These are phyloP conservation scores for Cicer bijugum DNA, from an alignment of 306 rosid species.

Conservation along the genomic window DNA sequence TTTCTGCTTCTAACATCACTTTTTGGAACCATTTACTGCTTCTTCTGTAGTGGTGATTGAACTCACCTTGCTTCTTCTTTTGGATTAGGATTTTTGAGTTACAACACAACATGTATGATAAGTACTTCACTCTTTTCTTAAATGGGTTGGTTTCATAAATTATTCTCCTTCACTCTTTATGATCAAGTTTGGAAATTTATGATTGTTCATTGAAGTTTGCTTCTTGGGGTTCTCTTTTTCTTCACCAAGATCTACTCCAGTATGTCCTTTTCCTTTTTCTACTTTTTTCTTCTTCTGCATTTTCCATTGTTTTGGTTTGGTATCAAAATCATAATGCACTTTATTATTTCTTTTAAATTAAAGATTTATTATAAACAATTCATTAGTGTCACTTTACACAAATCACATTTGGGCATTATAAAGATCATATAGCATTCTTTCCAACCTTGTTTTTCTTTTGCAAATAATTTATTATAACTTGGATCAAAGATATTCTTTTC, in stretches of 20 bases:
- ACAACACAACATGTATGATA: slow-evolving; percentile 38
- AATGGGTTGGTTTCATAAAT: slow-evolving; percentile 47
- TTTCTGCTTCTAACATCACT: slow-evolving; percentile 39
- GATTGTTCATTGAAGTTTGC: slow-evolving; percentile 54
- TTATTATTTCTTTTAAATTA: slow-evolving; percentile 38
- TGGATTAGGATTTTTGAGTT: slow-evolving; percentile 41
- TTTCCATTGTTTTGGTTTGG: slow-evolving; percentile 51
- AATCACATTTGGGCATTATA: slow-evolving; percentile 45
- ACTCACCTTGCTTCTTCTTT: slow-evolving; percentile 38
- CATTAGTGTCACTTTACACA: slow-evolving; percentile 52
- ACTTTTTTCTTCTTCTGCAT: slow-evolving; percentile 8
- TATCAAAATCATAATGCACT: slow-evolving; percentile 53
- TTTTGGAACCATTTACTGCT: slow-evolving; percentile 43
- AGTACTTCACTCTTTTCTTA: slow-evolving; percentile 45
- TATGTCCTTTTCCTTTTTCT: slow-evolving; percentile 60
- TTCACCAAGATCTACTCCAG: slow-evolving; percentile 78
- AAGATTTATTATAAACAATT: slow-evolving; percentile 39
- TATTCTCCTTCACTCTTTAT: slow-evolving; percentile 49
- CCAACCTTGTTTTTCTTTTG: slow-evolving; percentile 31
- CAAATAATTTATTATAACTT: not conserved
- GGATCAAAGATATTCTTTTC: slow-evolving; percentile 44
- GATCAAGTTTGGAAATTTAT: slow-evolving; percentile 60
- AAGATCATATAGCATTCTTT: slow-evolving; percentile 48
- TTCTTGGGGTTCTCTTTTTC: slow-evolving; percentile 55
- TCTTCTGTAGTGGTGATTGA: slow-evolving; percentile 40